Evolutionary conservation across 495 filamentous ascomycete species (phyloP), one percentile per base, ranked within the genome.

Genomic region (Podospora sp.): DNA sequence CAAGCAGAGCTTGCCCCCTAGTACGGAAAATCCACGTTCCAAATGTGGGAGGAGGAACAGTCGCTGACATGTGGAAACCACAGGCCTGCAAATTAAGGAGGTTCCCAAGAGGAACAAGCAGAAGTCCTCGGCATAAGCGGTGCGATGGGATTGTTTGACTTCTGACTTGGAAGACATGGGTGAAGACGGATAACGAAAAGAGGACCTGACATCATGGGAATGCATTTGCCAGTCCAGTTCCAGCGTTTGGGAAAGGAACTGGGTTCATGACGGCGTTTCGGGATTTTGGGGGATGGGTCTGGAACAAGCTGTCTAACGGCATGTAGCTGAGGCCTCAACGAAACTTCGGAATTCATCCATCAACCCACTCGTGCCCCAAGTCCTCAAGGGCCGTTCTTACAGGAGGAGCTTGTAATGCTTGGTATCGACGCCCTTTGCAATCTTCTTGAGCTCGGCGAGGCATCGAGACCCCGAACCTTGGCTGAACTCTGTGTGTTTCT

Each of bases 1-100:
- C 70, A 98, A 97, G 92, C 94, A 98, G 89, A 92, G 88, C 82
- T 85, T 99, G 65, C 96, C 95, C 69, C 96, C 95, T 76, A 87
- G 95, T 98, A 90, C 76, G 91, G 29, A 11, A 59, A 84, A 46
- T 56, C 68, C 65, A 24, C 29, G 29, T 35, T 2, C n/a, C 27
- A 18, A 18, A 27, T 18, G 16, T 50, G 16, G 51, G 24, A 65
- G 36, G 7, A 5, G 2, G 8, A 52, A 63, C n/a, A 56, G 7
- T 9, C 33, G 50, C 73, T 71, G 59, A 75, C 68, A 66, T 51
- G 29, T 8, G 25, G n/a, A 22, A 36, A 46, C 40, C 16, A 58
- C 61, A 84, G 82, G 73, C 78, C 75, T 84, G 57, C 71, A 75
- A 67, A 83, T 83, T 73, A 78, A 76, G 73, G 82, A 84, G 62